Base-by-base conservation (phyloP, 495 filamentous ascomycete genomes). In the Lophiotrema nucula region DNA sequence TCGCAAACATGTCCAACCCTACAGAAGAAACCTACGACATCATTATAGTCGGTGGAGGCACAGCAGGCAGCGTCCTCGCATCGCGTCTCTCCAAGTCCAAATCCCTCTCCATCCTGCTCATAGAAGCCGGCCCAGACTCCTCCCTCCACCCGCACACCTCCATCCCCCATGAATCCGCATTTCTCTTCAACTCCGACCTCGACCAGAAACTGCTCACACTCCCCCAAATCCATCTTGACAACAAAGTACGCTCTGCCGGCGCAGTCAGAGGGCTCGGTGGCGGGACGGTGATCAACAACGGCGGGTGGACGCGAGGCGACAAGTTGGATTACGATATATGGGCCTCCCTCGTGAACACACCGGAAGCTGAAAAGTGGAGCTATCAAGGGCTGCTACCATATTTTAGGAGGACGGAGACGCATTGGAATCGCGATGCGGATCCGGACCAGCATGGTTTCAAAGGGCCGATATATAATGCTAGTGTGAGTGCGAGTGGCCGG, bases 71-170 rank as follows among this genome's bases (percentile, higher is more conserved):
- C 13, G 54, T 58, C 6, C 23, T 53, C 24, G 63, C 66, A 19
- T 56, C 53, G 15, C 70, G 79, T 54, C 73, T 83, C 0, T 71
- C 74, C 21, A 76, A 75, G 2, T 74, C 81, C 41, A 76, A 73
- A 1, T 60, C 56, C 4, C 69, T 81, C 18, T 70, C 69, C 13
- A 73, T 82, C 37, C 70, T 83, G 13, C 33, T 83, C 27, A 71
- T 81, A 24, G 79, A 82, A 59, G 63, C 66, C 4, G 80, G 80
- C 1, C 57, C 55, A 8, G 74, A 81, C 18, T 23, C 35, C 6
- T n/a, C 35, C 27, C 13, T 10, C 3, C 50, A 53, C 19, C 23
- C 33, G 25, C 16, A 43, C 1, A 43, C 35, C 10, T 25, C 13
- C 2, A n/a, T 10, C 1, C 50, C 50, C 3, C 50, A 43, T 13